Conservation (phyloP, 441 rosid species). For the Breynia disticha region DNA sequence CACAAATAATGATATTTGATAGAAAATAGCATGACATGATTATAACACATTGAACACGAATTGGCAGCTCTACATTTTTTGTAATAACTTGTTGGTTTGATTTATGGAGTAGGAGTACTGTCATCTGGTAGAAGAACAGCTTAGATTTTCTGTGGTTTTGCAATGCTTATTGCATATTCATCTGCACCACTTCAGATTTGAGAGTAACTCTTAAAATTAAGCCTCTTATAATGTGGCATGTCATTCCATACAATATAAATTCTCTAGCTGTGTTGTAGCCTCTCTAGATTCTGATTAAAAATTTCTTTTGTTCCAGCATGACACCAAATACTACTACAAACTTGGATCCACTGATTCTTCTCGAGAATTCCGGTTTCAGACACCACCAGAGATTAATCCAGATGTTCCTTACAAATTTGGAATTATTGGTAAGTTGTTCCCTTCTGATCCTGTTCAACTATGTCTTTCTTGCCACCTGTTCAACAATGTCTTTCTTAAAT, state of each 20-base stretch:
- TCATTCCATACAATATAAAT: too few species aligned
- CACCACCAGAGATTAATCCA: slow-evolving; percentile 39
- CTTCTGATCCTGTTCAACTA: too few species aligned
- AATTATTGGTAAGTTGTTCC: slow-evolving; percentile 35
- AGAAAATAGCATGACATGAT: too few species aligned
- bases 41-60: too few species aligned
- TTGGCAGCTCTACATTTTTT: too few species aligned
- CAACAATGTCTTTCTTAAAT: too few species aligned
- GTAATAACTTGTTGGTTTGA: not conserved
- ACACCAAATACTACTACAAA: slow-evolving; percentile 49
- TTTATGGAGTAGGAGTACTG: not conserved
- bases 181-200: too few species aligned
- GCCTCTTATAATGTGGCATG: too few species aligned
- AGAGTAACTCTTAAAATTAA: too few species aligned
- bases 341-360: slow-evolving; percentile 38
- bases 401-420: slow-evolving; percentile 46
- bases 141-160: not conserved
- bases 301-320: slow-evolving; percentile 28
- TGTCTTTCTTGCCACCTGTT: too few species aligned
- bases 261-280: not conserved
- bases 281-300: not conserved
- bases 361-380: slow-evolving; percentile 51
- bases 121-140: not conserved
- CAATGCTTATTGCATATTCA: not conserved
- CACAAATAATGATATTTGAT: too few species aligned